These are phyloP conservation scores for Globisporangium spiculum DNA, from an alignment of 352 stramenopile species.

Conservation along the genomic window DNA sequence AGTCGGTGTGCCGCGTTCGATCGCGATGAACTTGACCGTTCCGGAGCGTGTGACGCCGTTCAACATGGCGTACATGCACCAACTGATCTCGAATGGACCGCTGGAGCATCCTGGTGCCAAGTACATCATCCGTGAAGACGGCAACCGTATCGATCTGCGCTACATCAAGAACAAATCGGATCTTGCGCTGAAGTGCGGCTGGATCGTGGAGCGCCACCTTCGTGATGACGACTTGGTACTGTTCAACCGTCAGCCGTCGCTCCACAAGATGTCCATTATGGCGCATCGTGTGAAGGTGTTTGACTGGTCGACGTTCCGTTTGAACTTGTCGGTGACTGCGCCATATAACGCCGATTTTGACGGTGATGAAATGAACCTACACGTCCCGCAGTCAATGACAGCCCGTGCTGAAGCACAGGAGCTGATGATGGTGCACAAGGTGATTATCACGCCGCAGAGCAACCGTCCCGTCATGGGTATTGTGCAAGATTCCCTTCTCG, in stretches of 20 bases:
- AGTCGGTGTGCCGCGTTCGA: conserved; percentile 96
- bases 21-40: conserved; percentile 99
- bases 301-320: conserved; percentile 98
- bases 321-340: conserved; percentile 98
- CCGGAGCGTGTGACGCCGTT: conserved; percentile 98
- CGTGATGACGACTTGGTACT: conserved; percentile 98
- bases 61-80: conserved; percentile 96
- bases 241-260: conserved; percentile 99
- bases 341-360: conserved; percentile 99
- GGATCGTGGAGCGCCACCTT: conserved; percentile 98
- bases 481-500: conserved; percentile 96
- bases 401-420: conserved; percentile 96
- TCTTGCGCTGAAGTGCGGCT: conserved; percentile 94
- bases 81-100: conserved; percentile 95
- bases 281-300: conserved; percentile 98
- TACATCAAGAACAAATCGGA: conserved; percentile 98
- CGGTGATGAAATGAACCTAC: conserved; percentile 99
- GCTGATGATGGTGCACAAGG: conserved; percentile 98
- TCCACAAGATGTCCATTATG: conserved; percentile 99
- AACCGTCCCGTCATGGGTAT: conserved; percentile 99
- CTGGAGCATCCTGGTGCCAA: conserved; percentile 97
- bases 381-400: conserved; percentile 96
- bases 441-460: conserved; percentile 98
- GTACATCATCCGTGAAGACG: conserved; percentile 98
- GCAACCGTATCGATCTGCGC: conserved; percentile 96